Conservation (phyloP, 768 basidiomycete species). For the Suillus bovinus region DNA sequence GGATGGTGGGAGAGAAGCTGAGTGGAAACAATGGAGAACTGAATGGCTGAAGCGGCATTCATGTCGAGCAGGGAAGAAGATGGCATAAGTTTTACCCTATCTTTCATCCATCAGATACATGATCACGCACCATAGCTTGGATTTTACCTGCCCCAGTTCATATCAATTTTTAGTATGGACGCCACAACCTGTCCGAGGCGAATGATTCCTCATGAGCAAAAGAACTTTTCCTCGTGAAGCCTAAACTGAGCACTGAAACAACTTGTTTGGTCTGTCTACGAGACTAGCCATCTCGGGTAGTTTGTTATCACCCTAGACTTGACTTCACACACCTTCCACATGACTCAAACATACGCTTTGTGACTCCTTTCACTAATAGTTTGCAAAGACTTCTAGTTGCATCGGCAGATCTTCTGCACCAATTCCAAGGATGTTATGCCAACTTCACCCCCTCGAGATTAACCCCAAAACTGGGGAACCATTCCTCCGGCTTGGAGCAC, state of each 20-base stretch:
- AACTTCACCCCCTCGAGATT: conserved; percentile 41
- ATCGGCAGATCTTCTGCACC: background rate
- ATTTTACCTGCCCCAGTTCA: background rate
- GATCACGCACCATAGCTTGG: background rate
- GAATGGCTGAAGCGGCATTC: conserved; percentile 49
- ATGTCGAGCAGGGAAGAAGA: conserved; percentile 21
- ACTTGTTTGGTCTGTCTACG: background rate
- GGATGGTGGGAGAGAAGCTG: conserved; percentile 74
- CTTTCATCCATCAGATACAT: background rate
- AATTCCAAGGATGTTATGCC: conserved; percentile 11
- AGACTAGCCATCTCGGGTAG: background rate
- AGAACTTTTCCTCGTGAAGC: background rate
- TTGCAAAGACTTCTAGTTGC: background rate
- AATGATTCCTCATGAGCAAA: background rate
- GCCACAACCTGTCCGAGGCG: background rate
- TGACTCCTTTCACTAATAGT: background rate
- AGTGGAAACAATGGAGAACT: conserved; percentile 67
- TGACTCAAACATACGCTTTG: background rate
- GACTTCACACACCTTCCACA: background rate
- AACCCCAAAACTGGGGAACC: conserved; percentile 48
- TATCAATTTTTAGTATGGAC: background rate
- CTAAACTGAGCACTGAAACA: background rate
- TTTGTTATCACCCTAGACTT: background rate
- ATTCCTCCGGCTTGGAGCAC: conserved; percentile 53
- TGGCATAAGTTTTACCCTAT: background rate